Evolutionary conservation across 2,329 filamentous ascomycete species (phyloP), one percentile per base, ranked within the genome.

Genomic region (Pseudogymnoascus destructans): DNA sequence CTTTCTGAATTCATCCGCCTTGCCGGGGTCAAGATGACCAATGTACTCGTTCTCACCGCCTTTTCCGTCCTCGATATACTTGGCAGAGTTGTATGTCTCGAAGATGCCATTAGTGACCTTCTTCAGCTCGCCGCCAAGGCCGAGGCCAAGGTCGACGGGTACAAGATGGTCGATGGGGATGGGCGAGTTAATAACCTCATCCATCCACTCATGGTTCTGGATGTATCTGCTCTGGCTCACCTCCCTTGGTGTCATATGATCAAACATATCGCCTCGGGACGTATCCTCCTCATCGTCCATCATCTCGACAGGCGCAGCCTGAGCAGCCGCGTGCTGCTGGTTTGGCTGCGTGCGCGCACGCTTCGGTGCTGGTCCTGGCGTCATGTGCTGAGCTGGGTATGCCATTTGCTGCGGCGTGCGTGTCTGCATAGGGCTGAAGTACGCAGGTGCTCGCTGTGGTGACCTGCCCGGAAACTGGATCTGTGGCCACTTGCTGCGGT

Each of bases 121-220:
- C 21, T 87, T 84, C 17, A 98, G 77, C 70, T 91, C 87, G 35
- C 93, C 93, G 71, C 85, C 87, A 56, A 87, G 79, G 3, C 93
- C 93, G 8, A 97, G 75, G 0, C 90, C 90, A 32, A 97, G 80
- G 68, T 95, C 91, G 2, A 90, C 82, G 0, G 92, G 90, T 7
- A 85, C 82, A 59, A 98, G 95, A 68, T 95, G 89, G 55, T 80
- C 80, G 61, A 92, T 86, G 21, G 86, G 79, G 68, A 95, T 96
- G 0, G 91, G 89, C 1, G 92, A 97, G 0, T 87, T 89, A 58
- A 97, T 80, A 25, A 98, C 85, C 72, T 98, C 92, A 68, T 97
- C 93, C 89, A 98, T 95, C 93, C 92, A 97, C 70, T 95, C 89
- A 67, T 98, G 92, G 66, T 98, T 95, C 68, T 96, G 90, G 69